A percentile compares a stretch with the other conserved stretches of the same genome.
These are phyloP conservation scores for Pestalotiopsis sp. DNA, from an alignment of 2,329 filamentous ascomycete genomes.

Conservation along the genomic window DNA sequence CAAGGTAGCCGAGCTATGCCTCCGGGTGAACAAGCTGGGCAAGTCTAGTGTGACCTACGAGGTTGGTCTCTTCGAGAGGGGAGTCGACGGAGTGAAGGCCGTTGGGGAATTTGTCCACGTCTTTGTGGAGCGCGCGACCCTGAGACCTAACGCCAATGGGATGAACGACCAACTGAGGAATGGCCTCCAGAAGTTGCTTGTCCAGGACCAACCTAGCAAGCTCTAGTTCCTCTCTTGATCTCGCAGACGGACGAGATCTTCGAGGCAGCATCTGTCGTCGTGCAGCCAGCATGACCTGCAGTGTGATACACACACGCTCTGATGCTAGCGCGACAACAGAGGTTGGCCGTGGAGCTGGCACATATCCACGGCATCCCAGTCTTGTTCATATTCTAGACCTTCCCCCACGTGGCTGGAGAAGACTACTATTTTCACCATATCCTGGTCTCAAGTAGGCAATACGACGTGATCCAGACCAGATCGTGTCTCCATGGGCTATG, in stretches of 20 bases:
- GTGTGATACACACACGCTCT: not conserved
- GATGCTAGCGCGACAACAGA: no score
- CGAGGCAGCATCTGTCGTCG: not conserved
- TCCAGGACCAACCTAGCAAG: conserved; percentile 32
- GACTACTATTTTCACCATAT: not conserved
- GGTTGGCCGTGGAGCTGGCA: no score
- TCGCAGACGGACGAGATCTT: not conserved
- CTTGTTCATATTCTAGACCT: not conserved
- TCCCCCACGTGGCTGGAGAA: not conserved
- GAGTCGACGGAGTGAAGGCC: conserved; percentile 73
- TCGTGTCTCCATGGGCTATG: not conserved
- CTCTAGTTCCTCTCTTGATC: conserved; percentile 16
- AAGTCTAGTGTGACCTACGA: conserved; percentile 90
- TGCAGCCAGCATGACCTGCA: not conserved
- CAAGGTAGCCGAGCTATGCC: conserved; percentile 75
- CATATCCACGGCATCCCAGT: not conserved
- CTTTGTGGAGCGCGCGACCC: conserved; percentile 76
- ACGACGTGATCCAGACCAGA: not conserved
- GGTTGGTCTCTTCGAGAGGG: conserved; percentile 80
- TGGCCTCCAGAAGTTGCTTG: conserved; percentile 60
- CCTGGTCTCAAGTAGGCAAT: not conserved
- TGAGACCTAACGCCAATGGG: conserved; percentile 66
- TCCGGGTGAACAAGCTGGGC: conserved; percentile 83
- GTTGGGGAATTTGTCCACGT: conserved; percentile 88
- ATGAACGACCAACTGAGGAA: conserved; percentile 63